Percentiles rank a stretch among this genome's conserved stretches.
Evolutionary conservation across 2,329 filamentous ascomycete genomes (phyloP).

Genomic region (Fusarium bactridioides): DNA sequence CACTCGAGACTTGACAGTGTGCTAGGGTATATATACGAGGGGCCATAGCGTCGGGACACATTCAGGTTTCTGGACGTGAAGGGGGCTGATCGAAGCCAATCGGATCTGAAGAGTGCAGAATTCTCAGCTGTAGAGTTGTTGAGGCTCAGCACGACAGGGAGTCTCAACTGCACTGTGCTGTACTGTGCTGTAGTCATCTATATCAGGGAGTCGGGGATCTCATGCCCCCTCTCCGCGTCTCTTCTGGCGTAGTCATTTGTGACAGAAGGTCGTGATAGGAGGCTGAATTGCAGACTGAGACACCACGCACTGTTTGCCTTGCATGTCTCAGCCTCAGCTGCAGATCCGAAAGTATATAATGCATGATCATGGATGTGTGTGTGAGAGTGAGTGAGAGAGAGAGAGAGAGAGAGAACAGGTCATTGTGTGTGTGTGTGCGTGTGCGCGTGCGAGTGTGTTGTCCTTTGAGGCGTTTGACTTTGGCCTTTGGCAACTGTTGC

Average conservation of each 20-base stretch:
- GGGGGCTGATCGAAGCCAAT: not conserved
- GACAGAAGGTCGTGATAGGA: slow-evolving; percentile 18
- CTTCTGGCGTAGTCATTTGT: not conserved
- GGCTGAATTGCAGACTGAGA: not conserved
- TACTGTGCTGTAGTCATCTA: not conserved
- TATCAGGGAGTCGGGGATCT: slow-evolving; percentile 4
- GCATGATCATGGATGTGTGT: not conserved
- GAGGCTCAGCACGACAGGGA: slow-evolving; percentile 13
- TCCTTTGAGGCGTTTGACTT: not conserved
- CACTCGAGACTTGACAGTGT: not conserved
- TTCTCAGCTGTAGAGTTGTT: not conserved
- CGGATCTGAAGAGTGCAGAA: not conserved
- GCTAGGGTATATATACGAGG: not conserved
- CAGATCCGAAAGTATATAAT: not conserved
- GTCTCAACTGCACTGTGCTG: not conserved
- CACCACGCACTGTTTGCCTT: slow-evolving; percentile 15
- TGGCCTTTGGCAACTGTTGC: not conserved
- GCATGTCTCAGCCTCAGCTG: slow-evolving; percentile 28
- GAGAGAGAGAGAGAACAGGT: not conserved
- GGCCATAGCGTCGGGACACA: not conserved
- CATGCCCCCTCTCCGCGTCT: not conserved
- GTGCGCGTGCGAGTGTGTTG: no score
- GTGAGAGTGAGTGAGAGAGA: not conserved
- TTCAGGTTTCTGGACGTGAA: not conserved
- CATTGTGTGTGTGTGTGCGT: not conserved